Percentiles rank a stretch among this genome's conserved stretches.
These are phyloP conservation scores for Coffea eugenioides DNA, from an alignment of 257 asterid species.

Conservation along the genomic window DNA sequence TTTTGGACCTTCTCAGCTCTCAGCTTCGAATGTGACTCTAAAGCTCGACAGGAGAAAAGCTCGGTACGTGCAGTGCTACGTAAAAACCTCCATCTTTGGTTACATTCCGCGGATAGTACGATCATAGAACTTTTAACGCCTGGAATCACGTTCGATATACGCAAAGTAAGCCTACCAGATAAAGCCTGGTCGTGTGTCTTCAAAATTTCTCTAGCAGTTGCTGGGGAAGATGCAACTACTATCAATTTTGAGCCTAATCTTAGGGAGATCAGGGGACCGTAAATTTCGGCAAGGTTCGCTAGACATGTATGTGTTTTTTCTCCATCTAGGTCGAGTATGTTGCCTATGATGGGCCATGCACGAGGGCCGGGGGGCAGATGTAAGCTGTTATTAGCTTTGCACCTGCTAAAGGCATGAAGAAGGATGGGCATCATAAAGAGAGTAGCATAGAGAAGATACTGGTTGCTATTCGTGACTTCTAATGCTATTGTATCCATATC, in stretches of 20 bases:
- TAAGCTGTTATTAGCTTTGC: too few relatives aligned
- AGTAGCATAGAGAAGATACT: too few relatives aligned
- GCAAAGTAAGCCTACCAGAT: background rate
- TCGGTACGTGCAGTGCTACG: background rate
- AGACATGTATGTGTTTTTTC: background rate
- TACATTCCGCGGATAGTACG: background rate
- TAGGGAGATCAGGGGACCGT: background rate
- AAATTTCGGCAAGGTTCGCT: background rate
- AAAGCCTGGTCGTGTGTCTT: background rate
- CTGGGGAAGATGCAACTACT: background rate
- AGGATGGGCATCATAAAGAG: too few relatives aligned
- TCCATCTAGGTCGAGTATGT: background rate
- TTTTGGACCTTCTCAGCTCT: background rate
- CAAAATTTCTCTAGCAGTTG: background rate
- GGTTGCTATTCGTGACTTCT: too few relatives aligned
- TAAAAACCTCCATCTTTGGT: background rate
- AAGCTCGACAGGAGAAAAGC: slow-evolving; percentile 6
- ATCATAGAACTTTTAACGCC: background rate
- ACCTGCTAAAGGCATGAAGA: too few relatives aligned
- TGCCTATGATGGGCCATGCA: background rate
- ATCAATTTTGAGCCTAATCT: background rate
- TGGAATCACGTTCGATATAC: background rate
- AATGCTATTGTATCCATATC: too few relatives aligned
- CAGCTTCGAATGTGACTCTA: background rate
- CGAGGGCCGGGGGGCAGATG: too few relatives aligned